phyloP scores from a whole-genome alignment of 768 basidiomycete genomes.

The Mrakia frigida region DNA sequence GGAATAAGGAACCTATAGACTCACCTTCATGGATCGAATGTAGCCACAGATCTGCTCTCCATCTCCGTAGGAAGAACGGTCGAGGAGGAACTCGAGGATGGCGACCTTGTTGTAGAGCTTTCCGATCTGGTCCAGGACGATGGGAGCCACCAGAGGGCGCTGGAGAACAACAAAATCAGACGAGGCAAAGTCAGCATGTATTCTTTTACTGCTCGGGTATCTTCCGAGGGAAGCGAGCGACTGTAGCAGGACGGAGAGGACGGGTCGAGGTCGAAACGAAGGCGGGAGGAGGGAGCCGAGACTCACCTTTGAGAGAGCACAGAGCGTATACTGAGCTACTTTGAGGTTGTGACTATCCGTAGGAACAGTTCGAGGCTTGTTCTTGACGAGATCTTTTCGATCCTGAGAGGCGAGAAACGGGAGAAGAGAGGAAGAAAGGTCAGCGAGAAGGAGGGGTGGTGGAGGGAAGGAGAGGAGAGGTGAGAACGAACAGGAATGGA shows the following conservation, averaged over 20 bases:
- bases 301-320: conserved; percentile 86
- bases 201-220: background rate
- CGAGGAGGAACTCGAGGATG: conserved; percentile 80
- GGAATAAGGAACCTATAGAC: conserved; percentile 34
- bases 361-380: conserved; percentile 61
- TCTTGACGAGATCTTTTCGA: conserved; percentile 46
- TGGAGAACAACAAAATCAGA: conserved; percentile 40
- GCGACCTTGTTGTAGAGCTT: conserved; percentile 96
- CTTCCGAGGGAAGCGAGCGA: background rate
- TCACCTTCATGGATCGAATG: conserved; percentile 79
- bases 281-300: background rate
- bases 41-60: conserved; percentile 89
- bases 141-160: conserved; percentile 78
- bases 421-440: background rate
- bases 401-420: conserved; percentile 32
- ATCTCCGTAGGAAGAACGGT: conserved; percentile 78
- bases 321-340: conserved; percentile 83
- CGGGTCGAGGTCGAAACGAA: background rate
- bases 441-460: background rate
- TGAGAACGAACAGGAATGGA: conserved; percentile 41
- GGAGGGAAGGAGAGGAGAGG: background rate
- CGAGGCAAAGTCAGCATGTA: background rate
- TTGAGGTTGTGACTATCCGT: conserved; percentile 87
- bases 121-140: conserved; percentile 86
- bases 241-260: too few species aligned